A percentile compares a stretch with the other conserved stretches of the same genome.
These are phyloP conservation scores for Cercospora janseana DNA, from an alignment of 2,329 filamentous ascomycete genomes.

Conservation along the genomic window DNA sequence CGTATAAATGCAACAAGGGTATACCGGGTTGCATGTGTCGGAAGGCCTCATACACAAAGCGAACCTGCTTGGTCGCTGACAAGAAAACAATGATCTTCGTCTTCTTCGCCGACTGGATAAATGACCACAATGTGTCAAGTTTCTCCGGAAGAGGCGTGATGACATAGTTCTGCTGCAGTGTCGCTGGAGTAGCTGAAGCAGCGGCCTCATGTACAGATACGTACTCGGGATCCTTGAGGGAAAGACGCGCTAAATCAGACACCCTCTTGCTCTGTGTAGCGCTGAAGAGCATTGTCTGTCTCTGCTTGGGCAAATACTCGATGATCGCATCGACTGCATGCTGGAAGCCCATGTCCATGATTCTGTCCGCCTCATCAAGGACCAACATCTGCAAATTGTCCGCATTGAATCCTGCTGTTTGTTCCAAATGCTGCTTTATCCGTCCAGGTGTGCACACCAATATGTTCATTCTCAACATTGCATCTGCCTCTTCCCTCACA, in stretches of 20 bases:
- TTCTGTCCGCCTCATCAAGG: slow-evolving; percentile 91
- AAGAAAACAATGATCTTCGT: slow-evolving; percentile 94
- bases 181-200: slow-evolving; percentile 73
- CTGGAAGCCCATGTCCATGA: slow-evolving; percentile 97
- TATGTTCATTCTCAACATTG: slow-evolving; percentile 91
- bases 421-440: slow-evolving; percentile 92
- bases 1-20: slow-evolving; percentile 86
- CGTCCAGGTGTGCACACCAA: slow-evolving; percentile 91
- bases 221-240: slow-evolving; percentile 88
- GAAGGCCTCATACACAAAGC: slow-evolving; percentile 92
- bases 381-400: slow-evolving; percentile 91
- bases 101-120: slow-evolving; percentile 86
- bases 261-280: slow-evolving; percentile 95
- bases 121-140: slow-evolving; percentile 87
- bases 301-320: slow-evolving; percentile 78
- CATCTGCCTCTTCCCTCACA: slow-evolving; percentile 80
- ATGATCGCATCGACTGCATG: slow-evolving; percentile 85
- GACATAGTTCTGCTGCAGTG: slow-evolving; percentile 87
- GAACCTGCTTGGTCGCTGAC: slow-evolving; percentile 92
- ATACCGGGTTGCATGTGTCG: slow-evolving; percentile 92
- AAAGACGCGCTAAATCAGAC: slow-evolving; percentile 84
- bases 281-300: slow-evolving; percentile 93
- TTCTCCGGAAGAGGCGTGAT: slow-evolving; percentile 83
- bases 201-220: slow-evolving; percentile 89
- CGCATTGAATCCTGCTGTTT: slow-evolving; percentile 85